Evolutionary conservation across 495 filamentous ascomycete species (phyloP).

Genomic region (Thermochaetoides thermophila): DNA sequence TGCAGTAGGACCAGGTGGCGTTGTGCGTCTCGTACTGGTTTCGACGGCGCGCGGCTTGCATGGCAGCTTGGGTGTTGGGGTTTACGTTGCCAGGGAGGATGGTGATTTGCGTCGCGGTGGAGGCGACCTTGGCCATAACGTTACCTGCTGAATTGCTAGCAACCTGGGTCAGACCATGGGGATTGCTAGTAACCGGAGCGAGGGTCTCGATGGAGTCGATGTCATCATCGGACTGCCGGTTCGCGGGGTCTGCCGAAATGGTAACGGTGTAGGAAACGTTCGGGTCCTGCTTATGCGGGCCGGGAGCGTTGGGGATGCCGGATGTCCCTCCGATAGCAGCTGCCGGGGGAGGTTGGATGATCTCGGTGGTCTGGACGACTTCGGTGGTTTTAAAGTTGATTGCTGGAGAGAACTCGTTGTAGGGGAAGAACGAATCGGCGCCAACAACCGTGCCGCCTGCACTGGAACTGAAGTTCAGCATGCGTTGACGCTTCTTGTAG

Average conservation of each 20-base stretch:
- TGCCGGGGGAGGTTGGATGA: slow-evolving; percentile 14
- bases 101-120: slow-evolving; percentile 1
- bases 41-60: slow-evolving; percentile 7
- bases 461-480: slow-evolving; percentile 28
- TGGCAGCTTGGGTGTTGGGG: slow-evolving; percentile 2
- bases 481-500: slow-evolving; percentile 37
- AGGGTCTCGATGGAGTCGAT: not conserved
- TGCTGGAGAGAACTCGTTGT: slow-evolving; percentile 10
- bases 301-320: slow-evolving; percentile 1
- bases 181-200: no score
- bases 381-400: slow-evolving; percentile 47
- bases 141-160: not conserved
- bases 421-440: slow-evolving; percentile 3
- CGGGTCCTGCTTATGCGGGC: slow-evolving; percentile 4
- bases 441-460: slow-evolving; percentile 7
- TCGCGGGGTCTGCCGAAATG: slow-evolving; percentile 24
- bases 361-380: slow-evolving; percentile 32
- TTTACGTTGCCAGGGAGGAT: slow-evolving; percentile 3
- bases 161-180: not conserved
- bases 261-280: slow-evolving; percentile 31
- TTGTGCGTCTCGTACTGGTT: slow-evolving; percentile 25
- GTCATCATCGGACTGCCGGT: slow-evolving; percentile 10
- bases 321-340: slow-evolving; percentile 7
- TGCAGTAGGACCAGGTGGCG: slow-evolving; percentile 65
- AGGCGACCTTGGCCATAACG: not conserved